Evolutionary conservation across 2,329 filamentous ascomycete genomes (phyloP), one percentile per base, ranked within the genome.

Genomic region (Phaeosphaeria sp.): DNA sequence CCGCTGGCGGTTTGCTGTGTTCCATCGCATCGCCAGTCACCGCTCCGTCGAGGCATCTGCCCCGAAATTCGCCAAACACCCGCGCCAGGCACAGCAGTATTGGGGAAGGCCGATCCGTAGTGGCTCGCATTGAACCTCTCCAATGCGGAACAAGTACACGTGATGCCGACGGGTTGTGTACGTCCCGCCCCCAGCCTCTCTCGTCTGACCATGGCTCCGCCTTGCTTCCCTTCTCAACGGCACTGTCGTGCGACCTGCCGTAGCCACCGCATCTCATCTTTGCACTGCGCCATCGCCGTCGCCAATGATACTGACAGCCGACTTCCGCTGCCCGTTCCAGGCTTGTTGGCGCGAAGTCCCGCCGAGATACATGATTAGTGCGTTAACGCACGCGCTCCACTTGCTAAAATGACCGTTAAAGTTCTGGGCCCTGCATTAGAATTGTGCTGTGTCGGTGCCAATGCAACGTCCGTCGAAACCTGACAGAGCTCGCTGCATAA

Each of bases 131-230:
- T 46, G 50, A 25, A 20, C 42, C 41, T 22, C 21, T 39, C 51
- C 10, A 47, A 47, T 47, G 7, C 44, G 51, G 51, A 33, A 23
- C 52, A 52, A 49, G 27, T 46, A 53, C 56, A 58, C 56, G 56
- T 58, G 55, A 58, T 33, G 46, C 30, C 30, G 30, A 36, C 30
- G 13, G 3, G 13, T 13, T 11, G 30, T n/a, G n/a, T n/a, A n/a
- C n/a, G n/a, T n/a, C n/a, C n/a, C n/a, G n/a, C n/a, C n/a, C 52
- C 57, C 50, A 59, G 60, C 59, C 59, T 57, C 56, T 53, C 46
- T 36, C 44, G 22, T 25, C 42, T 44, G 18, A 44, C 21, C 7
- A 43, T 11, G 30, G 30, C 30, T 36, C 30, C 30, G 30, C 30
- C 21, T 17, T 42, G 36, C 49, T 27, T 27, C 36, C 22, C 15